A percentile compares a stretch with the other conserved stretches of the same genome.
Evolutionary conservation across 1,284 basidiomycete genomes (phyloP).

Genomic region (Ustilago xerochloae): DNA sequence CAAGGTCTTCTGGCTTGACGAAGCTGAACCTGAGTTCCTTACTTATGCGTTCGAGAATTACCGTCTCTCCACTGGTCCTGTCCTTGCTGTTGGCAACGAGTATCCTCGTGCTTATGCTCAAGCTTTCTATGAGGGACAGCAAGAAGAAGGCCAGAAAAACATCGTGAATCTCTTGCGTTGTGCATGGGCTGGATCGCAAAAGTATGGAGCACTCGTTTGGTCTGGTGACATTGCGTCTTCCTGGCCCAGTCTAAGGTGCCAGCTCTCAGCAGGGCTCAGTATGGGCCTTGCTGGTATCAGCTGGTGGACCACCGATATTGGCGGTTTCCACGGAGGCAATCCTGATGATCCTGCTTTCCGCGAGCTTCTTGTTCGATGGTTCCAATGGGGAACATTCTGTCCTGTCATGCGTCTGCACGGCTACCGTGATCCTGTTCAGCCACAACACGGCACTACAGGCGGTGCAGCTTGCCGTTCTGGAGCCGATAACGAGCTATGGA

Average conservation of each 20-base stretch:
- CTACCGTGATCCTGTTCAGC: constrained; percentile 31
- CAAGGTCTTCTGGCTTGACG: constrained; percentile 36
- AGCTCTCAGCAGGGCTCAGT: constrained; percentile 23
- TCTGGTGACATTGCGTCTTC: constrained; percentile 37
- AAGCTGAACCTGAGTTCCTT: constrained; percentile 31
- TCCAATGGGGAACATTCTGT: constrained; percentile 34
- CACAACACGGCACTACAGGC: constrained; percentile 4
- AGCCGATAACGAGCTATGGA: constrained; percentile 35
- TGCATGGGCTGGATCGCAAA: constrained; percentile 28
- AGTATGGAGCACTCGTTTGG: constrained; percentile 31
- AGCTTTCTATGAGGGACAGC: constrained; percentile 33
- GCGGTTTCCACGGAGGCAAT: constrained; percentile 38
- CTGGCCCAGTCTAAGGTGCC: constrained; percentile 20
- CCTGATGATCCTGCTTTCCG: constrained; percentile 21
- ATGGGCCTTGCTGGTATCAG: constrained; percentile 23
- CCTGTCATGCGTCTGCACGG: constrained; percentile 41
- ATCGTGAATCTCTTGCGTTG: constrained; percentile 29
- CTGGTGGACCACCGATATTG: constrained; percentile 40
- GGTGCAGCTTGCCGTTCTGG: constrained; percentile 13
- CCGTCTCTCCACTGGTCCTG: constrained; percentile 15
- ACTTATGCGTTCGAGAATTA: constrained; percentile 32
- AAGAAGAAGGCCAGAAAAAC: constrained; percentile 3
- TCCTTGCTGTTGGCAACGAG: constrained; percentile 28
- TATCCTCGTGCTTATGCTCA: constrained; percentile 27
- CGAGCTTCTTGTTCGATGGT: constrained; percentile 34